A percentile compares a stretch with the other conserved stretches of the same genome.
Conservation (phyloP, 1,139 yeast species). For the Debaryomycetaceae sp. region DNA sequence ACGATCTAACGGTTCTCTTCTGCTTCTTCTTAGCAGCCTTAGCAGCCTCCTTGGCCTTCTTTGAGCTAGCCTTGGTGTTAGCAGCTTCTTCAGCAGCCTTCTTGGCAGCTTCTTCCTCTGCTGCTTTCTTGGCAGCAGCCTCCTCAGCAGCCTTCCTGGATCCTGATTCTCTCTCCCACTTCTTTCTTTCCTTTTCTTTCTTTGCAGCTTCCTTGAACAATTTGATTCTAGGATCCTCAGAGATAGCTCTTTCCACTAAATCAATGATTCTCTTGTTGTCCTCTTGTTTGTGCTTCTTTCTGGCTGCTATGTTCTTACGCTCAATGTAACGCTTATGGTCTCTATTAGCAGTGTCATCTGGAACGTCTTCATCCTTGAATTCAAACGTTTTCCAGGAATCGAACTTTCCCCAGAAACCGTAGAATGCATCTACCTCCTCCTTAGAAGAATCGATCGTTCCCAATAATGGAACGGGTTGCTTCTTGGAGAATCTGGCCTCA, state of each 20-base stretch:
- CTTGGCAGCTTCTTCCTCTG: constrained; percentile 72
- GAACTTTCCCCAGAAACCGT: constrained; percentile 89
- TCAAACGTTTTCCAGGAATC: constrained; percentile 99
- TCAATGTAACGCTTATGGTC: constrained; percentile 98
- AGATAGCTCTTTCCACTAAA: constrained; percentile 81
- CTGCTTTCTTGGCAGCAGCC: constrained; percentile 77
- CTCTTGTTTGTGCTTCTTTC: constrained; percentile 97
- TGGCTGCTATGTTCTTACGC: constrained; percentile 93
- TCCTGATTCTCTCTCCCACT: constrained; percentile 98
- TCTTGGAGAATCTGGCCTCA: constrained; percentile 89
- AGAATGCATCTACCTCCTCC: constrained; percentile 85
- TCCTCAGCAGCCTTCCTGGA: constrained; percentile 93
- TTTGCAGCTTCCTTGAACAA: constrained; percentile 90
- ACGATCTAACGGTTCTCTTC: constrained; percentile 84
- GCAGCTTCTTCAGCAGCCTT: constrained; percentile 78
- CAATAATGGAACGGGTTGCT: constrained; percentile 79
- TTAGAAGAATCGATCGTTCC: constrained; percentile 69
- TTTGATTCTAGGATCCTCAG: constrained; percentile 93
- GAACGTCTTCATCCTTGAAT: constrained; percentile 98
- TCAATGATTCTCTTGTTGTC: constrained; percentile 89
- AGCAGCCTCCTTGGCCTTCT: constrained; percentile 96
- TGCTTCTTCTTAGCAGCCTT: constrained; percentile 96
- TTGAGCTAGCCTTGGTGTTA: constrained; percentile 60
- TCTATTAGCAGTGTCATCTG: constrained; percentile 98
- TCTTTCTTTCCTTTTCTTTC: constrained; percentile 90